phyloP scores from a whole-genome alignment of 2,329 filamentous ascomycete genomes.

The Raffaelea arxii region DNA sequence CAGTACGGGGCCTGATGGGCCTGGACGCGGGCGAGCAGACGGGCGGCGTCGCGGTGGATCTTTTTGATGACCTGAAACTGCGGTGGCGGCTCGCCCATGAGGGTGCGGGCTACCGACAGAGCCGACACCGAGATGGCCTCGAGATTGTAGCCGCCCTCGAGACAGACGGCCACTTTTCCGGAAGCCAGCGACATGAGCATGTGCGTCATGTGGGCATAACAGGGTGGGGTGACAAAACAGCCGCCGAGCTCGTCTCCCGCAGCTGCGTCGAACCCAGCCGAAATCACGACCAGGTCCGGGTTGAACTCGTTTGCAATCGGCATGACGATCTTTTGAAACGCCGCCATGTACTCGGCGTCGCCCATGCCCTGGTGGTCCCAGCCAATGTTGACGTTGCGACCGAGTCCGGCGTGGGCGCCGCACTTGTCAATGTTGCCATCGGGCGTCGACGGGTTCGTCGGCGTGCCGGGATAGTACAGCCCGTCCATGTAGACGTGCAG shows the following conservation, averaged over 20 bases:
- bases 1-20: conserved; percentile 62
- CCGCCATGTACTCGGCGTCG: conserved; percentile 92
- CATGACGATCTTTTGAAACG: conserved; percentile 94
- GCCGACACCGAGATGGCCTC: conserved; percentile 87
- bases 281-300: conserved; percentile 89
- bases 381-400: conserved; percentile 57
- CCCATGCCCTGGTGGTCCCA: conserved; percentile 73
- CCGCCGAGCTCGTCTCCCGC: conserved; percentile 87
- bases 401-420: conserved; percentile 43
- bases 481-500: conserved; percentile 82
- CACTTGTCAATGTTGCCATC: conserved; percentile 54
- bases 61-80: conserved; percentile 45
- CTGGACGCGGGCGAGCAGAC: conserved; percentile 48
- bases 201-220: conserved; percentile 97
- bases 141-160: conserved; percentile 95
- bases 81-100: conserved; percentile 89
- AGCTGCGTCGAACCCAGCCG: conserved; percentile 91
- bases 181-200: conserved; percentile 94
- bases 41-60: conserved; percentile 47
- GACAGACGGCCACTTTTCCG: conserved; percentile 82
- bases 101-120: conserved; percentile 77
- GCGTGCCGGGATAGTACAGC: conserved; percentile 69
- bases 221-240: conserved; percentile 82
- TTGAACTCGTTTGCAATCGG: conserved; percentile 89
- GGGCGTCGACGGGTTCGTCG: conserved; percentile 44